Conservation (phyloP, 164 flowering plant species). For the Taxillus chinensis region DNA sequence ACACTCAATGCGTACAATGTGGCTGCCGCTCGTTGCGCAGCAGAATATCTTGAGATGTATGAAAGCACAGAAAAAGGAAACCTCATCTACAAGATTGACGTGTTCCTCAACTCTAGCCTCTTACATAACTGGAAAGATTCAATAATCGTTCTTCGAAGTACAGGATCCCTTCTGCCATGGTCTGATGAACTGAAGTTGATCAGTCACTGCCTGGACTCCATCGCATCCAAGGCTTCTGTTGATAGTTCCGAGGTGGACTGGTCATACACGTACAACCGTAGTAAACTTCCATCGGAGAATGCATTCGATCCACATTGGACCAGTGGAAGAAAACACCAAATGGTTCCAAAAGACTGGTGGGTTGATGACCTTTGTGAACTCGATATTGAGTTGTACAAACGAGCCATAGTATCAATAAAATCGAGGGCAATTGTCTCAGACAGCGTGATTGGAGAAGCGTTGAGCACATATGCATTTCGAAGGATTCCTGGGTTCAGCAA, state of each 20-base stretch:
- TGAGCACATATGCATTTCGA: constrained; percentile 47
- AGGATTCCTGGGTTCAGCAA: constrained; percentile 50
- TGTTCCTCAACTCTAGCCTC: constrained; percentile 62
- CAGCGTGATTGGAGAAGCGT: constrained; percentile 54
- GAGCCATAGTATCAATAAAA: constrained; percentile 43
- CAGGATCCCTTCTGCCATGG: constrained; percentile 46
- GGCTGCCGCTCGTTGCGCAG: constrained; percentile 70
- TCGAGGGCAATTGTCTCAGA: constrained; percentile 31
- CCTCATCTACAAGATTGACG: constrained; percentile 65
- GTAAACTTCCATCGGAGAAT: constrained; percentile 49
- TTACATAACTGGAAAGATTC: constrained; percentile 79
- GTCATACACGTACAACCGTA: constrained; percentile 69
- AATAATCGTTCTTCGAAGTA: constrained; percentile 62
- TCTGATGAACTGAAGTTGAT: constrained; percentile 63
- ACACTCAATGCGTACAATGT: constrained; percentile 79
- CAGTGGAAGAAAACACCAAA: constrained; percentile 31
- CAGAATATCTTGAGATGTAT: constrained; percentile 69
- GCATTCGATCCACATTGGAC: constrained; percentile 38
- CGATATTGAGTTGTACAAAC: constrained; percentile 47
- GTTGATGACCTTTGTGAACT: constrained; percentile 77
- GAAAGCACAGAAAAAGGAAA: constrained; percentile 71
- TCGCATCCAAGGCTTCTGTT: constrained; percentile 54
- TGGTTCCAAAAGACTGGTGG: constrained; percentile 80
- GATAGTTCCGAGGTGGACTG: constrained; percentile 65
- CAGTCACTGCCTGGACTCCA: constrained; percentile 56